These are phyloP conservation scores for Phytophthora cryptogea DNA, from an alignment of 352 stramenopile species.

Conservation along the genomic window DNA sequence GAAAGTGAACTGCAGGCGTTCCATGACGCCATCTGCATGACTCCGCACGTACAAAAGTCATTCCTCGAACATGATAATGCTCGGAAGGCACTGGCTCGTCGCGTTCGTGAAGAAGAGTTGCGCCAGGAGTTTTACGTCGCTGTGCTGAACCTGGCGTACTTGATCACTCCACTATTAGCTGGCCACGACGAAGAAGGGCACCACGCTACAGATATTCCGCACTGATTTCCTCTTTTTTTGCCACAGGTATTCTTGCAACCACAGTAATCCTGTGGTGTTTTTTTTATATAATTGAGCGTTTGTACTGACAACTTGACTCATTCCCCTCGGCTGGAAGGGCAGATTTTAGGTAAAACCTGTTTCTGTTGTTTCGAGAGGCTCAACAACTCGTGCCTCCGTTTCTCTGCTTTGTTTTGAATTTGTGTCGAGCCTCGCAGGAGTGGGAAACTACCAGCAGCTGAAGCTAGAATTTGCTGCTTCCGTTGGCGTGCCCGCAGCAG, in stretches of 20 bases:
- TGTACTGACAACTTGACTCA: background rate
- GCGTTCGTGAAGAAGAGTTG: conserved; percentile 5
- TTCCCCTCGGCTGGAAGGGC: conserved; percentile 11
- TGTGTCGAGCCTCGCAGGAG: background rate
- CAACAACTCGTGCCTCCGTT: background rate
- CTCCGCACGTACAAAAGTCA: background rate
- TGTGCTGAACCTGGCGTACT: background rate
- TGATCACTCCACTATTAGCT: background rate
- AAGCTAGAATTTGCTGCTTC: conserved; percentile 18
- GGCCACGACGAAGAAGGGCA: background rate
- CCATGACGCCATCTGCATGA: background rate
- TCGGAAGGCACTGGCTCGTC: conserved; percentile 5
- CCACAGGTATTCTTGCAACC: too few relatives aligned
- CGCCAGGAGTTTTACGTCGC: conserved; percentile 16
- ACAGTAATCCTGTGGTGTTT: background rate
- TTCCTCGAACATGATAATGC: conserved; percentile 2
- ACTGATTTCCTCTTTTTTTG: conserved; percentile 6
- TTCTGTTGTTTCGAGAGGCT: background rate
- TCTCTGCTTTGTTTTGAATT: background rate
- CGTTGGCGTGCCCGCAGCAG: conserved; percentile 23
- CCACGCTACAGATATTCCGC: background rate
- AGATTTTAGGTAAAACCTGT: conserved; percentile 14
- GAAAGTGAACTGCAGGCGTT: background rate
- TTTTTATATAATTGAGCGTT: background rate
- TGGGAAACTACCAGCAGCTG: conserved; percentile 1